These are phyloP conservation scores for Kwoniella bestiolae DNA, from an alignment of 768 basidiomycete species.

Conservation along the genomic window DNA sequence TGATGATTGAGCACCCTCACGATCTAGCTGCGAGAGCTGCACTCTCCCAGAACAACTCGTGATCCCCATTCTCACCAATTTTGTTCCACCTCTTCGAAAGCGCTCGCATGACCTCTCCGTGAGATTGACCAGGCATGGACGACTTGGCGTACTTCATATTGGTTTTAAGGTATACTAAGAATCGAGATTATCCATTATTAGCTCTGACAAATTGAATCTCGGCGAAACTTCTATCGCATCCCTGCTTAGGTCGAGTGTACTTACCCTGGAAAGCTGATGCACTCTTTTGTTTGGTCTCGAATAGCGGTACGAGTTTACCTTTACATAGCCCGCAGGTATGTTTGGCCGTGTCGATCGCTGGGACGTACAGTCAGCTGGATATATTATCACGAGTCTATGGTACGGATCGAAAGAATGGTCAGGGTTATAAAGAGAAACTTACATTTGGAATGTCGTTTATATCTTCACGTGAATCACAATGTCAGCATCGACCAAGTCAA, in stretches of 20 bases:
- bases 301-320: conserved; percentile 47
- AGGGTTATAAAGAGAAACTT: conserved; percentile 13
- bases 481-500: too few relatives aligned
- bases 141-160: conserved; percentile 48
- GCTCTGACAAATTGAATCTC: too few relatives aligned
- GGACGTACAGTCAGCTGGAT: too few relatives aligned
- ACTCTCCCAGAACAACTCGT: conserved; percentile 11
- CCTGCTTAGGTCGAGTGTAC: conserved; percentile 9
- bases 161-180: conserved; percentile 44
- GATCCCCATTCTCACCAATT: conserved; percentile 22
- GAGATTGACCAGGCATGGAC: conserved; percentile 43
- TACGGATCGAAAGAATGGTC: neutral
- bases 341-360: conserved; percentile 54
- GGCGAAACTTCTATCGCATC: too few relatives aligned
- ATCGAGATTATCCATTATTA: too few relatives aligned
- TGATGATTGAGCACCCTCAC: neutral
- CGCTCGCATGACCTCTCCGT: conserved; percentile 54
- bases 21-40: neutral
- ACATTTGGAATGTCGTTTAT: conserved; percentile 56
- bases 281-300: conserved; percentile 40
- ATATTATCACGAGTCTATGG: too few relatives aligned
- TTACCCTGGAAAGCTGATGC: conserved; percentile 54
- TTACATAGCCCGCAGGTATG: conserved; percentile 57
- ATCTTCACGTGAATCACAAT: too few relatives aligned
- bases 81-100: conserved; percentile 42